Evolutionary conservation across 1,284 basidiomycete genomes (phyloP).

Genomic region (Trametes versicolor): DNA sequence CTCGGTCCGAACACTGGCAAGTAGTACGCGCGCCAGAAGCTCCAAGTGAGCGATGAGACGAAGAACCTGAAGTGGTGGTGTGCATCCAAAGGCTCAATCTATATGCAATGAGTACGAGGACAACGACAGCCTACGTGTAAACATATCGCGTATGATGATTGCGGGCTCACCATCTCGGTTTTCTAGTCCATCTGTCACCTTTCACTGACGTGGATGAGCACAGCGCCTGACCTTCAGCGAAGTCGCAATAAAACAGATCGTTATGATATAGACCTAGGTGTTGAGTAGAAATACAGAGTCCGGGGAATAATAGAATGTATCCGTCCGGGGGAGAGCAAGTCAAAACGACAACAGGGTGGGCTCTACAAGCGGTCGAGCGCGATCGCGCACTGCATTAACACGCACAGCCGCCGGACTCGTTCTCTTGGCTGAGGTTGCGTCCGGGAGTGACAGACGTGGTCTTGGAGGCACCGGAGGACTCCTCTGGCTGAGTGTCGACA

Average conservation of each 20-base stretch:
- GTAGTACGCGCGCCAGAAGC: too few species aligned
- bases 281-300: slow-evolving; percentile 22
- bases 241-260: slow-evolving; percentile 5
- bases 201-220: too few species aligned
- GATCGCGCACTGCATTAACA: slow-evolving; percentile 33
- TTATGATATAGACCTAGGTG: slow-evolving; percentile 16
- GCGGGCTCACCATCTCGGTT: too few species aligned
- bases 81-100: too few species aligned
- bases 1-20: background rate
- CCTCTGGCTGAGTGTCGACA: slow-evolving; percentile 41
- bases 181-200: too few species aligned
- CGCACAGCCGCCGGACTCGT: slow-evolving; percentile 39
- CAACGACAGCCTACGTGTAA: too few species aligned
- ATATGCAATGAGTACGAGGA: too few species aligned
- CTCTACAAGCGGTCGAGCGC: background rate
- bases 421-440: slow-evolving; percentile 38
- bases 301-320: slow-evolving; percentile 10
- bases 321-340: background rate
- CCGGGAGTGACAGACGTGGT: slow-evolving; percentile 41
- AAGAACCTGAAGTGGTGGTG: too few species aligned
- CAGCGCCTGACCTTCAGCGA: background rate
- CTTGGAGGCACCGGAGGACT: slow-evolving; percentile 37
- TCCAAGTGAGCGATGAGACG: too few species aligned
- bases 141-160: too few species aligned
- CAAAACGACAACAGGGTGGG: background rate